Base-by-base conservation (phyloP, 371 early-diverging fungal genomes). In the Syncephalastrum monosporum region DNA sequence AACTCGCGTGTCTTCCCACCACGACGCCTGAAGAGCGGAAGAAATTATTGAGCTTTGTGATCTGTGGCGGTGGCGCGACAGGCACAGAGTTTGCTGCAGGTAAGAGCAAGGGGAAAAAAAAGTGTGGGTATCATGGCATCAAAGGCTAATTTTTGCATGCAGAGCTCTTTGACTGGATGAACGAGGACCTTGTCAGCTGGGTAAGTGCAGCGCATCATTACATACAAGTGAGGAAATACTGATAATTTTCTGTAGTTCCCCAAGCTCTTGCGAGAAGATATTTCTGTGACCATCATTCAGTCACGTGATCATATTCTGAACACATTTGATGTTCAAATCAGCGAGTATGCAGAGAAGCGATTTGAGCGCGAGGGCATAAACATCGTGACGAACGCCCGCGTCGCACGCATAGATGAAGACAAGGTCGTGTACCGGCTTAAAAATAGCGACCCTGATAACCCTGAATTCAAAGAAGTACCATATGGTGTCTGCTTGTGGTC, bases 401-500 rank as follows among this genome's bases (percentile, higher is more conserved):
- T 95, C 5, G 66, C 72, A 42, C 68, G 72, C 50, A 83, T 95
- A 19, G 57, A 76, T 53, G 49, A 57, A 3, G 60, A 64, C 50
- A 63, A 63, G 3, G 72, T 71, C 8, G 76, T 78, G 0, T 56
- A 69, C 17, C 27, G 57, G 43, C 33, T 29, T 5, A 69, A 79
- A 50, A 46, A 66, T 14, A 38, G 17, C 2, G 65, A 58, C 19
- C 21, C 51, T 2, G 55, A 60, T 19, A 50, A 56, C 8, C 50
- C 55, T 5, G 57, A 63, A 14, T 38, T 48, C 46, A 53, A 50
- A 5, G 75, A 77, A 47, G 58, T 85, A 1, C 84, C 90, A 14
- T 88, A 79, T 63, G 91, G 92, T 3, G 65, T 92, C 42, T 82
- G 89, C 56, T 71, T 94, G 44, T 94, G 95, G 95, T 83, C 91